Conservation (phyloP, 106 monocot species). For the Acorus calamus region DNA sequence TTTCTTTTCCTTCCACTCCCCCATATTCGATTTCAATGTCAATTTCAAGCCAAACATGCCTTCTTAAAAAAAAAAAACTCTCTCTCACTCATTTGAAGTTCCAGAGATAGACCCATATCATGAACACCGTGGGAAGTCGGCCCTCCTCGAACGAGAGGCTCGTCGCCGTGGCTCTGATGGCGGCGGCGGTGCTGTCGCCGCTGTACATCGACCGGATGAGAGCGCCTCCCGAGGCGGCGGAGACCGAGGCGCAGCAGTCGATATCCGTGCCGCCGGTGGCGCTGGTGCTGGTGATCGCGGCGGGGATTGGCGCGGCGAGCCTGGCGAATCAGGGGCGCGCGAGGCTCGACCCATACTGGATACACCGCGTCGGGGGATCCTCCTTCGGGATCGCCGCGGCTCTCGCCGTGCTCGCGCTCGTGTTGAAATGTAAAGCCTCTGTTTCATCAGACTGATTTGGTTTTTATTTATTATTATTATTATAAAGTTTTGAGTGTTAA, state of each 20-base stretch:
- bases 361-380: slow-evolving; percentile 80
- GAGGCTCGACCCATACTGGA: slow-evolving; percentile 87
- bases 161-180: slow-evolving; percentile 28
- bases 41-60: no score
- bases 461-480: no score
- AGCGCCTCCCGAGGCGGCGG: slow-evolving; percentile 1
- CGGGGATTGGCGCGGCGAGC: slow-evolving; percentile 31
- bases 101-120: no score
- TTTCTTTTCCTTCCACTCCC: no score
- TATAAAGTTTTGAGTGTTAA: no score
- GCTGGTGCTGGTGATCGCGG: slow-evolving; percentile 38
- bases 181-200: slow-evolving; percentile 66
- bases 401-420: slow-evolving; percentile 53
- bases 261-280: slow-evolving; percentile 29
- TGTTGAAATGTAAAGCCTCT: slow-evolving; percentile 62
- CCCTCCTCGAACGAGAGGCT: slow-evolving; percentile 44
- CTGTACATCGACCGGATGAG: slow-evolving; percentile 53
- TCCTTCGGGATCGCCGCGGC: slow-evolving; percentile 47
- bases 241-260: slow-evolving; percentile 6
- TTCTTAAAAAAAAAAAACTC: no score
- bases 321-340: slow-evolving; percentile 40
- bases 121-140: slow-evolving; percentile 21
- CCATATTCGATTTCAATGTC: no score
- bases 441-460: no score
- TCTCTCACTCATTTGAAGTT: no score